phyloP scores from a whole-genome alignment of 2,329 filamentous ascomycete species.

The Fusarium veterinarium region DNA sequence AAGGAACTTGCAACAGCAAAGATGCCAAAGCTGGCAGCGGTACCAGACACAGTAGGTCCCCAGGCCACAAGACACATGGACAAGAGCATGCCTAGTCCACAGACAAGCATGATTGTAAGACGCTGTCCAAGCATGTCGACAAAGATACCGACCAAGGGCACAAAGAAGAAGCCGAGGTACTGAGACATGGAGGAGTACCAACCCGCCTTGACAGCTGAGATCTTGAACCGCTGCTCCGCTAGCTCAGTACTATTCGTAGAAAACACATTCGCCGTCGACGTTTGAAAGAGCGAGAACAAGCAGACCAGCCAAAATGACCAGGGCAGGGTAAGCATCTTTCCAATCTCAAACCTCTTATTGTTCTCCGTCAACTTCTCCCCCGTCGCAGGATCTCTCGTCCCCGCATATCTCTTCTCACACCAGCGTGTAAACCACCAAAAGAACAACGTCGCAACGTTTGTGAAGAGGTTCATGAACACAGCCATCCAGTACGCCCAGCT shows the following conservation, averaged over 20 bases:
- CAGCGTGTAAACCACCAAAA: slow-evolving; percentile 69
- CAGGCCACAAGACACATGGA: slow-evolving; percentile 68
- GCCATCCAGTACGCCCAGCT: slow-evolving; percentile 71
- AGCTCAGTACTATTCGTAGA: slow-evolving; percentile 69
- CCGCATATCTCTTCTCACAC: slow-evolving; percentile 59
- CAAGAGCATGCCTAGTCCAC: slow-evolving; percentile 60
- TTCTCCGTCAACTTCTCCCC: slow-evolving; percentile 70
- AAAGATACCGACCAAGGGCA: slow-evolving; percentile 66
- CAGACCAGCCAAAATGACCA: slow-evolving; percentile 70
- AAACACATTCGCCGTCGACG: slow-evolving; percentile 65
- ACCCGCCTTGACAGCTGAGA: slow-evolving; percentile 65
- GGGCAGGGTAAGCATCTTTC: slow-evolving; percentile 66
- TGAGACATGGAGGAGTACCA: slow-evolving; percentile 70
- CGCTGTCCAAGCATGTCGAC: slow-evolving; percentile 67
- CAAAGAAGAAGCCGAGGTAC: slow-evolving; percentile 68
- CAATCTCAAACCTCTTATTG: slow-evolving; percentile 66
- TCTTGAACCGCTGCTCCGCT: slow-evolving; percentile 68
- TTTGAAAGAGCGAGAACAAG: slow-evolving; percentile 68
- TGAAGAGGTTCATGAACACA: slow-evolving; percentile 73
- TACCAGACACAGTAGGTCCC: slow-evolving; percentile 60
- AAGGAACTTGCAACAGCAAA: slow-evolving; percentile 67
- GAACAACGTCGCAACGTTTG: slow-evolving; percentile 62
- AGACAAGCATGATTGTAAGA: slow-evolving; percentile 64
- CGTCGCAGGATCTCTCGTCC: slow-evolving; percentile 64
- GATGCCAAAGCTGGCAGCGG: slow-evolving; percentile 69